Base-by-base conservation (phyloP, 1,139 yeast species). In the Yamadazyma spencermartinsiae region DNA sequence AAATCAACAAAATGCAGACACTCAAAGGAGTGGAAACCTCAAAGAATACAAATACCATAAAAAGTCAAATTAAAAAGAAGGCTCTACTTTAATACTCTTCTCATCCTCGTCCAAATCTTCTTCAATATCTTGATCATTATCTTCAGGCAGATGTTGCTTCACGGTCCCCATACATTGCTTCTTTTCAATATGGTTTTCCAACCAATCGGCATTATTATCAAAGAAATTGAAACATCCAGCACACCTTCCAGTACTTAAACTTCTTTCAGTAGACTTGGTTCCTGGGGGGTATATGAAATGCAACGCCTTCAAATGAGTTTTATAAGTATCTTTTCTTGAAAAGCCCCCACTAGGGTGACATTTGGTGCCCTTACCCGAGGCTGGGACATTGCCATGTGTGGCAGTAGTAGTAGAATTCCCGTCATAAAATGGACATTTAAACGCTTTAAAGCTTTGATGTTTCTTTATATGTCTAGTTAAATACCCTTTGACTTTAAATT, bases 331-430 rank as follows among this genome's bases (percentile, higher is more conserved):
- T 50, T 80, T 63, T 46, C 82, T 62, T 6, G 80, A 73, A 50
- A 78, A 78, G 3, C 79, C 80, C 23, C 83, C 82, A 1, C 77
- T 74, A 29, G 80, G 78, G 54, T 77, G 83, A 51, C 83, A 78
- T 48, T 72, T 67, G 0, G 77, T 66, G 3, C 75, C 76, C 28
- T 42, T 48, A 16, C 33, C 29, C 16, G 4, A 15, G 6, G 28
- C 31, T 2, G 35, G 11, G 3, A 9, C 19, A 13, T 36, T 35
- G 4, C 37, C 37, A 18, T 6, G 8, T 5, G 20, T 20, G 6
- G 9, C 17, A 28, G n/a, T 20, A 10, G 19, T 28, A 10, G n/a
- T 16, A 16, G 26, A 11, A 24, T 38, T 39, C 34, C 69, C 71
- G 46, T 68, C 65, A 52, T 61, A 76, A 55, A 73, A 78, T 1